These are phyloP conservation scores for Pichia norvegensis DNA, from an alignment of 1,139 yeast genomes.

Conservation along the genomic window DNA sequence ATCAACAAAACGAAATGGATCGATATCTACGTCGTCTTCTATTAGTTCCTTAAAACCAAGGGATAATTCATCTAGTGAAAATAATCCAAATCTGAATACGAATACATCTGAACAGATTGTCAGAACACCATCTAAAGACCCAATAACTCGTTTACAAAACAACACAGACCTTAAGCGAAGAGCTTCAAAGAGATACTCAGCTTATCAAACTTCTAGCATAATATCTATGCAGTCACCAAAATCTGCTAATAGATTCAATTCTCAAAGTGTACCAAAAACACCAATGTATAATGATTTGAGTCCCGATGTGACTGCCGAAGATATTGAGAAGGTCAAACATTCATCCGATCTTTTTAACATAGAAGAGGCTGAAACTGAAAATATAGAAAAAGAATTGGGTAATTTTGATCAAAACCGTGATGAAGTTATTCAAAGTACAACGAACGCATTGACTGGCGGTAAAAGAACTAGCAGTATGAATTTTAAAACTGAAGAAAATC, in stretches of 20 bases:
- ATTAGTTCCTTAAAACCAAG: slow-evolving; percentile 1
- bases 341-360: slow-evolving; percentile 2
- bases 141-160: slow-evolving; percentile 68
- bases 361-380: slow-evolving; percentile 3
- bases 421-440: slow-evolving; percentile 4
- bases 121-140: slow-evolving; percentile 33
- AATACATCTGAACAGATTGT: slow-evolving; percentile 8
- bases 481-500: neutral
- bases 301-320: slow-evolving; percentile 10
- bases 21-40: slow-evolving; percentile 5
- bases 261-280: slow-evolving; percentile 12
- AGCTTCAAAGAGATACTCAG: slow-evolving; percentile 87
- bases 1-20: neutral
- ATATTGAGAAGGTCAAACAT: slow-evolving; percentile 12
- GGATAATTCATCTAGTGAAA: slow-evolving; percentile 1
- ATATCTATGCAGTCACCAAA: slow-evolving; percentile 22
- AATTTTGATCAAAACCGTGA: neutral
- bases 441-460: slow-evolving; percentile 6
- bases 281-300: slow-evolving; percentile 20
- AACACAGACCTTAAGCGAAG: slow-evolving; percentile 80
- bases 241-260: slow-evolving; percentile 7
- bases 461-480: neutral
- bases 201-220: slow-evolving; percentile 55
- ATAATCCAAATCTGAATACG: slow-evolving; percentile 1
- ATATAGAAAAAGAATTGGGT: neutral